Base-by-base conservation (phyloP, 1,139 yeast species). In the Candida anutae region DNA sequence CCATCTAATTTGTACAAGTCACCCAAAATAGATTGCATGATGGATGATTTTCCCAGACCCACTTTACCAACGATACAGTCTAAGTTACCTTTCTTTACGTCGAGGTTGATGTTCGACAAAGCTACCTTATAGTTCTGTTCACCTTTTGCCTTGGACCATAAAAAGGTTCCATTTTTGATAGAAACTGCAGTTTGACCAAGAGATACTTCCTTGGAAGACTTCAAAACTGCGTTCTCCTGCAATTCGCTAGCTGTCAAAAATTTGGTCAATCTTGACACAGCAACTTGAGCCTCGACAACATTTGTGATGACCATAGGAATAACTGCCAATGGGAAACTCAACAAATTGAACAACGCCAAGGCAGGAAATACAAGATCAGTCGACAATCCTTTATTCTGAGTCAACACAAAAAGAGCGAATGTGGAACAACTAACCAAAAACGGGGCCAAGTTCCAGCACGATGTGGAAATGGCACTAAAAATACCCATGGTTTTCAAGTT, bases 321-420 rank as follows among this genome's bases (percentile, higher is more conserved):
- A 23, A 85, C 82, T n/a, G 94, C 90, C 40, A 90, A 68, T 28
- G 99, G 98, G 73, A 93, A 90, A 3, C 81, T 70, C 36, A 90
- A 68, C 48, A 90, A 62, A 51, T 88, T 90, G 59, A 82, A 82
- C 39, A 90, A 66, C 1, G 96, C 72, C 39, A 90, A 67, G 2
- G 97, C 95, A 10, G 99, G 96, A 72, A 90, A 90, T 8, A 90
- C 96, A 43, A 88, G 69, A 44, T 90, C 97, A 9, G 96, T 85
- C 2, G 93, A 72, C 46, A 90, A 69, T 24, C 95, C 85, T 33
- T 73, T 70, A 31, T 62, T 63, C 40, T 77, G 75, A 24, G 75
- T 61, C 33, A 65, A 56, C 10, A 87, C 82, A 48, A 82, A 90
- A 11, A 81, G 67, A 3, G 85, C 95, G 64, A 93, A 90, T 1